Conservation (phyloP, 176 grass and related monocot species). For the Paspalum notatum region DNA sequence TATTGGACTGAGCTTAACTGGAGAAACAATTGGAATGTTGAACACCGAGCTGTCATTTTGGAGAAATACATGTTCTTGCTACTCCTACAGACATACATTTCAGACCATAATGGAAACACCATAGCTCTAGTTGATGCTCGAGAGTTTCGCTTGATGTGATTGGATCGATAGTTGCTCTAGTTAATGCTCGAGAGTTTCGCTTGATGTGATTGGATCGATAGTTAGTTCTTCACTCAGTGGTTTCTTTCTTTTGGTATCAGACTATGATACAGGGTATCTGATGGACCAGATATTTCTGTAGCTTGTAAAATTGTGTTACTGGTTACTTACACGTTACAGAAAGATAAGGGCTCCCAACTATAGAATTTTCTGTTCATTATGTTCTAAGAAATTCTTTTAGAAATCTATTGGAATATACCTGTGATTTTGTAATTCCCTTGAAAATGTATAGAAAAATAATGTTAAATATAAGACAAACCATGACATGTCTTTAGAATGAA, state of each 20-base stretch:
- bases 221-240: neutral
- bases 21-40: neutral
- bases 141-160: neutral
- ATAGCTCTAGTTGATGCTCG: neutral
- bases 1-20: neutral
- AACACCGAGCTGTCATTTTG: neutral
- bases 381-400: neutral
- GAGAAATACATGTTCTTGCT: neutral
- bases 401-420: neutral
- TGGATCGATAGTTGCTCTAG: neutral
- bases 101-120: neutral
- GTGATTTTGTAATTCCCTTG: conserved; percentile 4
- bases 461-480: neutral
- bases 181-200: neutral
- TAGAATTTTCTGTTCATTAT: conserved; percentile 1
- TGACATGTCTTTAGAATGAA: neutral
- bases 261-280: neutral
- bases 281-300: neutral
- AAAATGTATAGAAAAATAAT: neutral
- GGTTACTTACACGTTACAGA: conserved; percentile 2
- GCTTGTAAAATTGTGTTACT: neutral
- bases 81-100: neutral
- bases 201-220: neutral
- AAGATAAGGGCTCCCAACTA: neutral
- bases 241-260: neutral